A percentile compares a stretch with the other conserved stretches of the same genome.
Conservation (phyloP, 2,329 filamentous ascomycete genomes). For the Aspergillus sp. region DNA sequence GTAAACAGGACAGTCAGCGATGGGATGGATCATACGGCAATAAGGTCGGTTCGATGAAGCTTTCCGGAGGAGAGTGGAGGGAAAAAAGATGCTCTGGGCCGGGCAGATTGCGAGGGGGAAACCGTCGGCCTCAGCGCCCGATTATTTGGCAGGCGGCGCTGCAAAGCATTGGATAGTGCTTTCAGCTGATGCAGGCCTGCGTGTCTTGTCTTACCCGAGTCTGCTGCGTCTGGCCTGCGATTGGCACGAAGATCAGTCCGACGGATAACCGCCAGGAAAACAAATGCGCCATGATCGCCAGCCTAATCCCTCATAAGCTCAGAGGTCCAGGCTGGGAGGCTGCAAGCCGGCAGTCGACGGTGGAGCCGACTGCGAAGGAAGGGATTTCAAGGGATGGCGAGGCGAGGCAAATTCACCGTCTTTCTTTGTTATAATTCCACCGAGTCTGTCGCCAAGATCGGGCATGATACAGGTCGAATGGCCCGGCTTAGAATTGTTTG, state of each 20-base stretch:
- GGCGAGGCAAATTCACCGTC: no score
- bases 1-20: background rate
- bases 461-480: no score
- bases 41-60: constrained; percentile 1
- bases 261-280: constrained; percentile 5
- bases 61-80: background rate
- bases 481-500: no score
- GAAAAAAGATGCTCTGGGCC: constrained; percentile 2
- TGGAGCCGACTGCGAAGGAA: no score
- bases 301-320: background rate
- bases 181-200: constrained; percentile 24
- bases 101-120: constrained; percentile 5
- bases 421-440: no score
- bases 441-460: no score
- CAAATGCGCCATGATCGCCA: background rate
- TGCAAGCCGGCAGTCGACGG: no score
- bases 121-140: background rate
- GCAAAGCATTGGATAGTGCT: background rate
- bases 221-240: constrained; percentile 3
- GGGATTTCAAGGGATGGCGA: no score
- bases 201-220: constrained; percentile 20
- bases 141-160: background rate
- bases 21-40: background rate
- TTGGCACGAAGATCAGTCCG: constrained; percentile 6
- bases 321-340: background rate